phyloP scores from a whole-genome alignment of 2,329 filamentous ascomycete species.

The Epichloe amarillans region DNA sequence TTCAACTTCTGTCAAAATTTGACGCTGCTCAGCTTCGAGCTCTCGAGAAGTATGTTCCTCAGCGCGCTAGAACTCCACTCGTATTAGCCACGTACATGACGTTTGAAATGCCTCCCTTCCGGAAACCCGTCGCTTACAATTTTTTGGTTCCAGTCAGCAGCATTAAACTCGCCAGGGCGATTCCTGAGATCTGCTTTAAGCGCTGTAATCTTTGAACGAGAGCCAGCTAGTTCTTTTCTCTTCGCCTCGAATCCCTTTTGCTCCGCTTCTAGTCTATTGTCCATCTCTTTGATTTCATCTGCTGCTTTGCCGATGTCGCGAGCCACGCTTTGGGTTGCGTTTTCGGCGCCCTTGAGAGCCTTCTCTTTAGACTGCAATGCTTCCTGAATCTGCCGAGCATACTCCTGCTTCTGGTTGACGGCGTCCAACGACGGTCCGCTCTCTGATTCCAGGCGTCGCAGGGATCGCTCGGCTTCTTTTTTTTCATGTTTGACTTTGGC shows the following conservation, averaged over 20 bases:
- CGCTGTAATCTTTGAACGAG: slow-evolving; percentile 44
- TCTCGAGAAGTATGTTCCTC: slow-evolving; percentile 44
- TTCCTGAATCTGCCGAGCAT: slow-evolving; percentile 42
- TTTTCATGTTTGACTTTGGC: slow-evolving; percentile 40
- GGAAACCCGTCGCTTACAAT: slow-evolving; percentile 40
- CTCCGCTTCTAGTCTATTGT: slow-evolving; percentile 35
- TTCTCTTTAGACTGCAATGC: slow-evolving; percentile 42
- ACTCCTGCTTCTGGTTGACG: slow-evolving; percentile 56
- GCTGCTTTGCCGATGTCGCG: slow-evolving; percentile 21
- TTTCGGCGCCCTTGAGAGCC: slow-evolving; percentile 40
- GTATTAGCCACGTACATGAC: slow-evolving; percentile 12
- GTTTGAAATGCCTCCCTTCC: neutral
- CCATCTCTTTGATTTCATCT: slow-evolving; percentile 30
- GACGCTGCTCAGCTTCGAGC: slow-evolving; percentile 29
- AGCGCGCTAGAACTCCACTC: slow-evolving; percentile 33
- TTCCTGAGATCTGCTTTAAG: slow-evolving; percentile 52
- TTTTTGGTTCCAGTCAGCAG: slow-evolving; percentile 55
- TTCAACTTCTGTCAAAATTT: slow-evolving; percentile 24
- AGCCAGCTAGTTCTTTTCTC: slow-evolving; percentile 34
- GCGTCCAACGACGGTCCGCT: slow-evolving; percentile 55
- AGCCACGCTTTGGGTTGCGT: slow-evolving; percentile 30
- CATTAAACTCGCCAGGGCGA: slow-evolving; percentile 53
- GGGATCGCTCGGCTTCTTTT: slow-evolving; percentile 41
- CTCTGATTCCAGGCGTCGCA: slow-evolving; percentile 44
- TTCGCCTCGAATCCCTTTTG: slow-evolving; percentile 34